Conservation (phyloP, 1,284 basidiomycete species). For the Boletus sp. region DNA sequence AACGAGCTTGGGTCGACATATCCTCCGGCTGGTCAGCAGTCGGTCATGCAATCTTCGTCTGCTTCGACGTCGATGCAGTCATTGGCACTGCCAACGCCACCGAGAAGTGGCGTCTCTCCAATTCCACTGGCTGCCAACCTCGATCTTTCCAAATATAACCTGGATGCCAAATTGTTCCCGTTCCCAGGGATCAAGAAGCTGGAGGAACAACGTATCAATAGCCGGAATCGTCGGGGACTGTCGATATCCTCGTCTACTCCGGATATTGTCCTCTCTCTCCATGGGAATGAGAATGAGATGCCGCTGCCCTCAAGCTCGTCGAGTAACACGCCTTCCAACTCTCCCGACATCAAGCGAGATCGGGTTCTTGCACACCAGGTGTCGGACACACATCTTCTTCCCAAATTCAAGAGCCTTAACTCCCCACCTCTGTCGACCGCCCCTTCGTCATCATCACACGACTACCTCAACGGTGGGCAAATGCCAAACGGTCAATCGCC, state of each 20-base stretch:
- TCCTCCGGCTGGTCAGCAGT: conserved; percentile 39
- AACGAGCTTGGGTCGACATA: conserved; percentile 41
- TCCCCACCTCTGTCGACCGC: conserved; percentile 41
- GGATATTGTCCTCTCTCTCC: conserved; percentile 49
- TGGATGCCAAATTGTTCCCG: conserved; percentile 78
- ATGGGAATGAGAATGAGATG: conserved; percentile 42
- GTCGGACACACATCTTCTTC: conserved; percentile 59
- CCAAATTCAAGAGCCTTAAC: conserved; percentile 44
- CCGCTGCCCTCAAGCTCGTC: conserved; percentile 47
- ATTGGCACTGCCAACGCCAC: conserved; percentile 48
- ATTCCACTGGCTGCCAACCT: conserved; percentile 64
- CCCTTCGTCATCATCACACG: conserved; percentile 47
- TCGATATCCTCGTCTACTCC: conserved; percentile 58
- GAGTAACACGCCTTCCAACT: conserved; percentile 47
- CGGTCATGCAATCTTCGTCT: conserved; percentile 56
- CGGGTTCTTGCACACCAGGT: conserved; percentile 63
- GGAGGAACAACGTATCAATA: conserved; percentile 62
- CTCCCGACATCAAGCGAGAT: conserved; percentile 50
- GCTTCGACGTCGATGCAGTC: conserved; percentile 64
- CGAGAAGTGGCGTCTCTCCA: conserved; percentile 58
- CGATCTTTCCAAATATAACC: conserved; percentile 56
- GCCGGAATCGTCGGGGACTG: conserved; percentile 47
- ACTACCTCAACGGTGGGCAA: conserved; percentile 43
- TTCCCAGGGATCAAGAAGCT: conserved; percentile 81
- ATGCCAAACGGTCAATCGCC: conserved; percentile 37